Evolutionary conservation across 805 yeast species (phyloP), one percentile per base, ranked within the genome.

Genomic region (Candida cerambycidarum): DNA sequence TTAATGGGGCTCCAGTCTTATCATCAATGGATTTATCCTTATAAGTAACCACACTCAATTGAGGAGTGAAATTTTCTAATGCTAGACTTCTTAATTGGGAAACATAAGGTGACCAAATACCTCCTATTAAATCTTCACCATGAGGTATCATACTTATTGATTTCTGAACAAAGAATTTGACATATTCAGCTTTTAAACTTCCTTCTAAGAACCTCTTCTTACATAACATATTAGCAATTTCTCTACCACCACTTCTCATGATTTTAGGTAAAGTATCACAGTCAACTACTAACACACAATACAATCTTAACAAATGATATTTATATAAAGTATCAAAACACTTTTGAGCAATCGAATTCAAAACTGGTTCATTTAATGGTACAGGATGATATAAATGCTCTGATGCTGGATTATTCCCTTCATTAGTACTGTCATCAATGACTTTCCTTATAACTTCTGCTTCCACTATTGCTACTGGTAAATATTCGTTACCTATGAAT

Each of bases 221-320:
- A 63, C 86, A 89, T 55, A 82, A 75, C 85, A 82, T 87, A 53
- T 90, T 93, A 0, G 98, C 98, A 48, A 93, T 85, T 53, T 93
- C 98, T 15, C 88, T 73, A 7, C 97, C 83, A 16, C 96, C 96
- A 61, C 87, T 81, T 52, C 93, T 71, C 55, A 81, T 71, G 24
- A 95, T 83, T 56, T 96, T 78, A 3, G 99, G 97, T 18, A 93
- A 68, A 0, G 89, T 73, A 44, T 87, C 87, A 17, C 86, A 83
- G 18, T 88, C 84, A 1, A 92, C 84, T 2, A 90, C 82, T 47
- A 89, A 57, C 2, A 90, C 82, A 61, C 97, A 89, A 57, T 83
- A 85, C 1, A 90, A 79, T 24, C 93, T 75, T 38, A 93, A 82
- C 45, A 77, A 77, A 57, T 93, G 97, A 27, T 62, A 61, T 32